Base-by-base conservation (phyloP, 2,329 filamentous ascomycete species). In the Sporothrix sp. region DNA sequence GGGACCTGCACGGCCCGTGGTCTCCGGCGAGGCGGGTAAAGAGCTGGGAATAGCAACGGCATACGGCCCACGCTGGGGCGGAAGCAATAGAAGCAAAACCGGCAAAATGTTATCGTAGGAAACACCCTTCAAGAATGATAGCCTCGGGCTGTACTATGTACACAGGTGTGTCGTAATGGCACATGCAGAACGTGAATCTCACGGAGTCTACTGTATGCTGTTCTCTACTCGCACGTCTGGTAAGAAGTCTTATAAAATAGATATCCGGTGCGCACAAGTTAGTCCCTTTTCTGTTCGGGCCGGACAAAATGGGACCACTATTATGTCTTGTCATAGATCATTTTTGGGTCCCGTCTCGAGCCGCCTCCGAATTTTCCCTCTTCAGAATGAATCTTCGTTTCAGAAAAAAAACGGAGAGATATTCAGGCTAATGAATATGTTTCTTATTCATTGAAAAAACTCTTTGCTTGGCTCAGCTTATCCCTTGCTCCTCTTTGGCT, bases 321-420 rank as follows among this genome's bases (percentile, higher is more conserved):
- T 32, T 44, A 33, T 44, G 3, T 23, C 18, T 33, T 48, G 46
- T 48, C 46, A 37, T 11, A 48, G 40, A 48, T 48, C 36, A 40
- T 25, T 25, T 48, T 40, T 40, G n/a, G n/a, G n/a, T n/a, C n/a
- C n/a, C n/a, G n/a, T n/a, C n/a, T n/a, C n/a, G n/a, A n/a, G n/a
- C n/a, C n/a, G n/a, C n/a, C n/a, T n/a, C n/a, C n/a, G n/a, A n/a
- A n/a, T n/a, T n/a, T n/a, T n/a, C n/a, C n/a, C n/a, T n/a, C n/a
- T n/a, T n/a, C n/a, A n/a, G 33, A 28, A 37, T n/a, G 8, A 8
- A n/a, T 7, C 42, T 16, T 10, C 20, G 4, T 3, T 27, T 20
- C 33, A 2, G 7, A 35, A 38, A 28, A 27, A n/a, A 27, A 40
- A n/a, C n/a, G n/a, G n/a, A n/a, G n/a, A n/a, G n/a, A n/a, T n/a